Base-by-base conservation (phyloP, 495 filamentous ascomycete species). In the Lasiosphaeris hirsuta region DNA sequence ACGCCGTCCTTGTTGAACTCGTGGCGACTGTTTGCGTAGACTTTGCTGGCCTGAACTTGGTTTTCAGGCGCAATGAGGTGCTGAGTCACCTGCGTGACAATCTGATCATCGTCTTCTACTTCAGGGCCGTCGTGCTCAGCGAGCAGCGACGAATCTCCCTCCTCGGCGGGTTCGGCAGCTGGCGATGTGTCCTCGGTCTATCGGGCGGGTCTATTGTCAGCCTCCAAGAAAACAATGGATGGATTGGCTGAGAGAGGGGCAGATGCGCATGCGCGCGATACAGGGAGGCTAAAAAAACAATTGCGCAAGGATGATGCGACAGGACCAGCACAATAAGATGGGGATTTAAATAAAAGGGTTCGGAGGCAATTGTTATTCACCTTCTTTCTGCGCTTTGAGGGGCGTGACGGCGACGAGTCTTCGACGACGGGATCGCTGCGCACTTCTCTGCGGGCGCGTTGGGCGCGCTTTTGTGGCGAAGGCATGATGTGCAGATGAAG, bases 331-430 rank as follows among this genome's bases (percentile, higher is more conserved):
- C 51, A 70, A 70, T 48, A 63, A 57, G 61, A 67, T 64, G 39
- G 51, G 19, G 59, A 34, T 2, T 30, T 5, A 30, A 30, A 30
- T 2, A 30, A 41, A 37, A 56, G 43, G 23, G 18, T 43, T 39
- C 40, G 49, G 35, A 7, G 19, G 58, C n/a, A 34, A 41, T 50
- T 56, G 15, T 49, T 50, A 39, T 51, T 71, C 74, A 88, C 87
- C 85, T 88, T 88, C 75, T 84, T 87, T 75, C 88, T 84, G 69
- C 88, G 89, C 69, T 84, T 86, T 4, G 84, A 80, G 6, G 87
- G 87, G 51, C 85, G 84, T 66, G 81, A 86, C 33, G 87, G 87
- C 23, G 88, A 90, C 36, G 86, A 89, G 46, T 73, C 70, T 17
- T 78, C 74, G 19, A 59, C 63, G 63, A 64, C 62, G 34, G 71